Evolutionary conservation across 2,329 filamentous ascomycete genomes (phyloP), one percentile per base, ranked within the genome.

Genomic region (Xylaria digitata): DNA sequence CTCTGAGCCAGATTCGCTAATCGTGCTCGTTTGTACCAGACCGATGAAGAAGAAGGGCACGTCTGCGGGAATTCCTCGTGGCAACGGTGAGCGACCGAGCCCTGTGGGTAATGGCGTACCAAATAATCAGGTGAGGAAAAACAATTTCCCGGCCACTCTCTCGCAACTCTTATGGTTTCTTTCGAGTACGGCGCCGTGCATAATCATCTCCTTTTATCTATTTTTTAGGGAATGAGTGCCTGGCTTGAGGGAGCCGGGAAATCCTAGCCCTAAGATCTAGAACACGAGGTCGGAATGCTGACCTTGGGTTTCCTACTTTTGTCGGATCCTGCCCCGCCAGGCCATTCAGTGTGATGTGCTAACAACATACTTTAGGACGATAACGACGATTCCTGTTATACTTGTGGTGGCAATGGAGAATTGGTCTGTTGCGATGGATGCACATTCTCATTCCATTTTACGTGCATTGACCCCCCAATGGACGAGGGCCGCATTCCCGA

Each of bases 371-470:
- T 42, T 67, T 77, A 86, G 84, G 83, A 87, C 72, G 91, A 97
- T 69, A 97, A 97, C 79, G 93, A 96, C 78, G 95, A 98, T 78
- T 91, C 91, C 76, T 99, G 95, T 82, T 90, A 90, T 68, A 89
- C 93, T 52, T 99, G 96, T 81, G 89, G 90, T 75, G 92, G 91
- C 70, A 91, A 89, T 72, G 95, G 95, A 64, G 89, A 93, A 73
- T 87, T 99, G 70, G 86, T 98, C 71, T 97, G 94, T 81, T 99
- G 96, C 80, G 96, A 98, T 81, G 92, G 92, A 69, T 99, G 96
- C 81, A 88, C 90, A 67, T 89, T 93, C 72, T 93, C 94, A 6
- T 97, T 96, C 80, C 96, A 98, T 80, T 93, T 96, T 77, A 86
- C 88, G 66, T 98, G 96, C 78, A 88, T 96, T 72, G 91, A 96